Base-by-base conservation (phyloP, 441 rosid species). In the Bocquillonia castaneifolia region DNA sequence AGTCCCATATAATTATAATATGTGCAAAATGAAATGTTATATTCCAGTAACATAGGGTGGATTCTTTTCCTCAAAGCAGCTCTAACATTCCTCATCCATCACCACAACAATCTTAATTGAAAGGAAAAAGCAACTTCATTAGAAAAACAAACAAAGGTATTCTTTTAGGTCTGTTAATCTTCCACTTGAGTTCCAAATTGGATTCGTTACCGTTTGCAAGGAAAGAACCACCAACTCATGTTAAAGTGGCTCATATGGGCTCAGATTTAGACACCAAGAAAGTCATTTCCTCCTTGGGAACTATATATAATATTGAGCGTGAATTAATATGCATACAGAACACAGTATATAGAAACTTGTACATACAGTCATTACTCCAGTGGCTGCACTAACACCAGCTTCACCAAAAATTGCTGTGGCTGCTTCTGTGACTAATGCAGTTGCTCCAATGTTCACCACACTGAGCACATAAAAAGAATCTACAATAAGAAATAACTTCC, bases 301-400 rank as follows among this genome's bases (percentile, higher is more conserved):
- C 56, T 22, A 23, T 26, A 28, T 34, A 29, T 36, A n/a, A n/a
- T 40, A 48, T 22, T 50, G 26, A 59, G 20, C 53, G 64, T 6
- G 17, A 52, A 56, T 40, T 58, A 50, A 58, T 58, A 26, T 40
- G 55, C 28, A 29, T 1, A 48, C 1, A 45, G 0, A 12, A 57
- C 42, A 20, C 15, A 65, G 48, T 14, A 50, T 2, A 9, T 3
- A 50, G 26, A 47, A 31, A 47, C 29, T 60, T 50, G 72, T 70
- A 83, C 96, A 13, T 84, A 95, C 99, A 55, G 96, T 95, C 99
- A 95, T 95, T 66, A 95, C 83, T 81, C 98, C 98, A 74, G 99
- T 95, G 70, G 99, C 99, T 26, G 98, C 99, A 80, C 85, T 92
- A 78, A 95, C 91, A 78, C 99, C 99, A 76, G 99, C 99, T 86